Evolutionary conservation across 371 early-diverging fungal genomes (phyloP), one percentile per base, ranked within the genome.

Genomic region (Mucor saturninus): DNA sequence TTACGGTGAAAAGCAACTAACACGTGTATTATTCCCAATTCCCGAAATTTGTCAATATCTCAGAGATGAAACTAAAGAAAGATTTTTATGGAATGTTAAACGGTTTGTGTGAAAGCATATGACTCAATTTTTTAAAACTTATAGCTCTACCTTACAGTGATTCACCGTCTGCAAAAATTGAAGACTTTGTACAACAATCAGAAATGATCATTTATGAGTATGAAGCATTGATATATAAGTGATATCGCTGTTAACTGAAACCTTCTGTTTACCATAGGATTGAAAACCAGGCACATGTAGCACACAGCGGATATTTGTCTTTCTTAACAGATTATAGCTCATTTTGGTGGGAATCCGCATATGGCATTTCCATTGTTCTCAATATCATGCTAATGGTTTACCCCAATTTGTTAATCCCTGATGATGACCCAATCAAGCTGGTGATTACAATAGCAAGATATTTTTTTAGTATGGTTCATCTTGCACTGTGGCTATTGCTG

Each of bases 41-140:
- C 86, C 86, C 7, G 84, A 81, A 49, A 69, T 86, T 0, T 84
- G 86, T 55, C 75, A 73, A 40, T 77, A 81, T 53, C 37, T 86
- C 7, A 69, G 80, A 35, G 67, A 72, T 7, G 79, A 77, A 58
- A 79, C 83, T 28, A 84, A 83, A 65, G 65, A 76, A 32, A 63
- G 79, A 1, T 86, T 86, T 54, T 67, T 86, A 45, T 84, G 81
- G 82, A 72, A 65, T 46, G 76, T 73, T 9, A 79, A 83, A 43
- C 69, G 80, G 74, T 76, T 73, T 8, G 37, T 37, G 28, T 40
- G 15, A 55, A 15, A n/a, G 5, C 6, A 30, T 10, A 28, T 11
- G 29, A 21, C 21, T 21, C 21, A 21, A 38, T 13, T 3, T 0
- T 28, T 0, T 40, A 15, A 7, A 55, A 6, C 7, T 14, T 50